These are phyloP conservation scores for Globisporangium camurandrum DNA, from an alignment of 352 stramenopile species.

Conservation along the genomic window DNA sequence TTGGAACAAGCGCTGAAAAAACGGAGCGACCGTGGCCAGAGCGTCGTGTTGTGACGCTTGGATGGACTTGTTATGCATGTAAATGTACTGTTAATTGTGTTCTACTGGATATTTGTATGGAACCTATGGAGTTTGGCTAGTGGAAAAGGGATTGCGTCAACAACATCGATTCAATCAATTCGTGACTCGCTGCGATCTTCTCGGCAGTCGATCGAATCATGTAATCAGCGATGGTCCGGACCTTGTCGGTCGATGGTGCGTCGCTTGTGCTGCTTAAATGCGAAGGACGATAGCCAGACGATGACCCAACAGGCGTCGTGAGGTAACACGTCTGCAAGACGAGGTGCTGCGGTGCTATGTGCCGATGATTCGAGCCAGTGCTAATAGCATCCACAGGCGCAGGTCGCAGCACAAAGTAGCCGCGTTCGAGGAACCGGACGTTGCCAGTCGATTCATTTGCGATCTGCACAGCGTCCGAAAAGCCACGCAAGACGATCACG, in stretches of 20 bases:
- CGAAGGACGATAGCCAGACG: no score
- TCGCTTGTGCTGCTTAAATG: constrained; percentile 1
- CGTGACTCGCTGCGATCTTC: constrained; percentile 13
- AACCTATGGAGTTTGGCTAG: no score
- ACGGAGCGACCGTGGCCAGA: no score
- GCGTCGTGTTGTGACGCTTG: no score
- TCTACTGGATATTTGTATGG: no score
- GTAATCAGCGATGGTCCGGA: constrained; percentile 15
- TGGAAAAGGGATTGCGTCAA: no score
- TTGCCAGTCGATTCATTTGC: constrained; percentile 29
- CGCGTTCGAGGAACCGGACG: constrained; percentile 33
- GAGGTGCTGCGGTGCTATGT: no score
- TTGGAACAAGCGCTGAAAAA: no score
- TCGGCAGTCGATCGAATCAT: constrained; percentile 10
- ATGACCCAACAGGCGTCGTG: constrained; percentile 13
- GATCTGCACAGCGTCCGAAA: constrained; percentile 34
- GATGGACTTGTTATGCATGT: no score
- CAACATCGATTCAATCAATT: constrained; percentile 19
- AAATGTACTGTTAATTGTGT: no score
- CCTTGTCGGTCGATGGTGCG: neutral
- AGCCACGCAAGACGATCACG: constrained; percentile 28
- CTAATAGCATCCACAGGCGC: neutral
- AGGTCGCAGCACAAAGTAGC: constrained; percentile 21
- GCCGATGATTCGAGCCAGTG: no score
- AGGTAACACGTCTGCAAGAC: constrained; percentile 16